phyloP scores from a whole-genome alignment of 495 filamentous ascomycete genomes.

The Platismatia glauca region DNA sequence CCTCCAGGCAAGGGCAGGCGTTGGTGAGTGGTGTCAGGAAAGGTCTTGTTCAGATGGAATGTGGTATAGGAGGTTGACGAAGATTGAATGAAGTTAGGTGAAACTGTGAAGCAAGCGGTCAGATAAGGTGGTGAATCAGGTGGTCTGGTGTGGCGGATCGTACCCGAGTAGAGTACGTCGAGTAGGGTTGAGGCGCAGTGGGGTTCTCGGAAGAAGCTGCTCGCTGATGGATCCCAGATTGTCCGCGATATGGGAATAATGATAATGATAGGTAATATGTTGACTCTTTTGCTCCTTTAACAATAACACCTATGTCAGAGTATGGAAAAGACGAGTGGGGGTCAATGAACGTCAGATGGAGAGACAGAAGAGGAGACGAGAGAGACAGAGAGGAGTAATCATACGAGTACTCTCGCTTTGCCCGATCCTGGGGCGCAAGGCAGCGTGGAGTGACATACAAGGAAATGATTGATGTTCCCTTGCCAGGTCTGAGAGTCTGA shows the following conservation, averaged over 20 bases:
- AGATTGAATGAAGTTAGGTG: neutral
- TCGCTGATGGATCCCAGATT: neutral
- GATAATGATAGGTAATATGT: neutral
- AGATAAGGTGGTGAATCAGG: neutral
- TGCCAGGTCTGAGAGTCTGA: too few relatives aligned
- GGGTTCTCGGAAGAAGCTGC: neutral
- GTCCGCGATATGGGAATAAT: neutral
- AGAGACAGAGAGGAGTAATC: neutral
- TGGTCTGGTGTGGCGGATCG: neutral
- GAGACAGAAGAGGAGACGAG: too few relatives aligned
- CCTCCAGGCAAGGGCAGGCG: neutral
- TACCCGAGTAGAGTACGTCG: neutral
- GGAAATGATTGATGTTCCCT: neutral
- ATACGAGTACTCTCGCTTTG: too few relatives aligned
- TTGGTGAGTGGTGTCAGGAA: neutral
- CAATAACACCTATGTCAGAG: neutral
- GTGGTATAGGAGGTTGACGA: neutral
- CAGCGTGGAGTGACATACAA: too few relatives aligned
- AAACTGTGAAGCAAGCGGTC: neutral
- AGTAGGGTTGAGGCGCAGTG: neutral
- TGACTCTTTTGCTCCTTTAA: neutral
- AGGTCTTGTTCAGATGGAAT: neutral
- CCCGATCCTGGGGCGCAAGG: neutral
- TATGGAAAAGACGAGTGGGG: too few relatives aligned
- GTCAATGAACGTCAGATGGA: too few relatives aligned